These are phyloP conservation scores for Solanum hybrid DNA, from an alignment of 305 asterid species.

Conservation along the genomic window DNA sequence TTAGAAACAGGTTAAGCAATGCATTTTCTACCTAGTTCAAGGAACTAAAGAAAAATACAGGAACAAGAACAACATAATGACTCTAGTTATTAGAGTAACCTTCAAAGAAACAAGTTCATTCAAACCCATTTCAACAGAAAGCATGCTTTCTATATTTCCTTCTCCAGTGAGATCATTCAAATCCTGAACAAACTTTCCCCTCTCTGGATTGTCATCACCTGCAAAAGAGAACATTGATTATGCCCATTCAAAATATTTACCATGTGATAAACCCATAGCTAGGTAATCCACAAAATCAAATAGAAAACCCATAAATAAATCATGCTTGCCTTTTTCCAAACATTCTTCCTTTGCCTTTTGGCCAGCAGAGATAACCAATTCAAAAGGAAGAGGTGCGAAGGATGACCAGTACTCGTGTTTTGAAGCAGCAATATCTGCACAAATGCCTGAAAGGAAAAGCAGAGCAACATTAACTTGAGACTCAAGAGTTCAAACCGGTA, in stretches of 20 bases:
- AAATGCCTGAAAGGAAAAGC: constrained; percentile 45
- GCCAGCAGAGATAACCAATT: constrained; percentile 88
- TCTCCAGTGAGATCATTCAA: constrained; percentile 84
- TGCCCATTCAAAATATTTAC: neutral
- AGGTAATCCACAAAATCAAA: neutral
- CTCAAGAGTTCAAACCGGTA: neutral
- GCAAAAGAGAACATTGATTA: constrained; percentile 15
- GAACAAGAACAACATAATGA: constrained; percentile 1
- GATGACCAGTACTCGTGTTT: constrained; percentile 95
- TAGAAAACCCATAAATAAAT: neutral
- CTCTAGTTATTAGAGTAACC: constrained; percentile 32
- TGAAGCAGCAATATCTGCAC: constrained; percentile 64
- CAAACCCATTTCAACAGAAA: constrained; percentile 86
- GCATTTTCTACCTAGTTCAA: neutral
- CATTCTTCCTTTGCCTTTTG: constrained; percentile 90
- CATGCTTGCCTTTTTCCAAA: constrained; percentile 60
- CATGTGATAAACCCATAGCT: neutral
- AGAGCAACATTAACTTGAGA: neutral
- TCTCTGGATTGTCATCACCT: constrained; percentile 51
- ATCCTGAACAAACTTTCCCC: constrained; percentile 59
- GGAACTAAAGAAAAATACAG: neutral
- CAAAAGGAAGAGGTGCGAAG: constrained; percentile 93
- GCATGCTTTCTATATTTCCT: constrained; percentile 96
- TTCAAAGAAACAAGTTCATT: constrained; percentile 86
- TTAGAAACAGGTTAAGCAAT: neutral